phyloP scores from a whole-genome alignment of 2,329 filamentous ascomycete genomes.

The Fusarium drepaniforme region DNA sequence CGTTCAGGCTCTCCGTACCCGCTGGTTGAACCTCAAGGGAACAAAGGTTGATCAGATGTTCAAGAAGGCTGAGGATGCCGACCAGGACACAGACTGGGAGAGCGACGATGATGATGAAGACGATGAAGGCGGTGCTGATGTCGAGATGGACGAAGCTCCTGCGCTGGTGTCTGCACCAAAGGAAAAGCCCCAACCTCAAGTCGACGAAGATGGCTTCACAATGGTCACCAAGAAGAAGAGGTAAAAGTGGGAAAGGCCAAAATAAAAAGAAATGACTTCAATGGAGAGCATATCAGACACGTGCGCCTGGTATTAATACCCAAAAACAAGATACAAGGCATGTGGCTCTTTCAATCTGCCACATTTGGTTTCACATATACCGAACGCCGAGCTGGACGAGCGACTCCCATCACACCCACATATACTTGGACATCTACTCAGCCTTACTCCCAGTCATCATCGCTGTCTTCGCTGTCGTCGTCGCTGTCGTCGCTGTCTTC shows the following conservation, averaged over 20 bases:
- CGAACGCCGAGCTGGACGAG: conserved; percentile 49
- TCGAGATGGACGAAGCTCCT: conserved; percentile 79
- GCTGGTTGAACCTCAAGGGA: conserved; percentile 72
- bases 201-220: conserved; percentile 87
- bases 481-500: conserved; percentile 47
- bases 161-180: conserved; percentile 66
- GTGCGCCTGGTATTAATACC: conserved; percentile 43
- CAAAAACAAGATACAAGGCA: conserved; percentile 41
- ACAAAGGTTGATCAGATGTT: conserved; percentile 67
- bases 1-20: conserved; percentile 72
- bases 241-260: conserved; percentile 50
- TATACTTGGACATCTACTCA: conserved; percentile 15
- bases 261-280: conserved; percentile 1
- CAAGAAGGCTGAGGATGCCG: conserved; percentile 65
- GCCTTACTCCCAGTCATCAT: conserved; percentile 82
- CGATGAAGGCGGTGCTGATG: conserved; percentile 67
- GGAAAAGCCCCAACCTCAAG: conserved; percentile 76
- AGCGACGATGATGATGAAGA: conserved; percentile 72
- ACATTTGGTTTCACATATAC: conserved; percentile 40
- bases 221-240: conserved; percentile 79
- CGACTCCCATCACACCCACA: conserved; percentile 32
- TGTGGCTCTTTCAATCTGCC: conserved; percentile 32
- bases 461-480: conserved; percentile 54
- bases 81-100: conserved; percentile 73
- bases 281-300: conserved; percentile 22